Evolutionary conservation across 192 early-diverging fungal genomes (phyloP).

Genomic region (Mortierella hygrophila): DNA sequence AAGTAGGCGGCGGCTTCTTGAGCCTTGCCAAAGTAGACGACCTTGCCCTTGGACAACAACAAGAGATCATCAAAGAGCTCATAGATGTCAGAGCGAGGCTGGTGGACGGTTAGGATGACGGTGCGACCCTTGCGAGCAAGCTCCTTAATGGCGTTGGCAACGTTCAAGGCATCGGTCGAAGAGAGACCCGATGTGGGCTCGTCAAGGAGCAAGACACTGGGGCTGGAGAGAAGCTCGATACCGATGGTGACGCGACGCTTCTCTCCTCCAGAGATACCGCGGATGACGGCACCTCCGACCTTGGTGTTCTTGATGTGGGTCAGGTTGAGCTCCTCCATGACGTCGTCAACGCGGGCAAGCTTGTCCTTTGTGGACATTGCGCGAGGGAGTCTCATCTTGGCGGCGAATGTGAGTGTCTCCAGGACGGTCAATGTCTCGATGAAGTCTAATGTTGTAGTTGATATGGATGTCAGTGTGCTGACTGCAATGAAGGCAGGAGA

Average conservation of each 20-base stretch:
- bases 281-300: slow-evolving; percentile 71
- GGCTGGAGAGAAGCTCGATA: slow-evolving; percentile 78
- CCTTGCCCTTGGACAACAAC: slow-evolving; percentile 74
- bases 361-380: slow-evolving; percentile 55
- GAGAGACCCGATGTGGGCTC: slow-evolving; percentile 81
- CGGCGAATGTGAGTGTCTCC: slow-evolving; percentile 81
- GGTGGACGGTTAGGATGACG: slow-evolving; percentile 94
- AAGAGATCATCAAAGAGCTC: slow-evolving; percentile 77
- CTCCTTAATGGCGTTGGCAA: slow-evolving; percentile 92
- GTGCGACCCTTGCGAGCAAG: slow-evolving; percentile 86
- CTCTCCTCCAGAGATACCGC: slow-evolving; percentile 83
- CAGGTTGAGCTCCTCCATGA: slow-evolving; percentile 72
- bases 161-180: slow-evolving; percentile 85
- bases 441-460: slow-evolving; percentile 24
- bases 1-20: slow-evolving; percentile 80
- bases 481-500: not conserved
- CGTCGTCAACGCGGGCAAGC: slow-evolving; percentile 62
- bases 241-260: slow-evolving; percentile 81
- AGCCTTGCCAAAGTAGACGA: slow-evolving; percentile 80
- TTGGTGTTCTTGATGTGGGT: slow-evolving; percentile 77
- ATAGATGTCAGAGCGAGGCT: slow-evolving; percentile 91
- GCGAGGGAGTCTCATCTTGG: slow-evolving; percentile 61
- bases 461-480: not conserved
- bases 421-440: slow-evolving; percentile 73
- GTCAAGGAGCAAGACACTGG: slow-evolving; percentile 76